Evolutionary conservation across 257 asterid species (phyloP), one percentile per base, ranked within the genome.

Genomic region (Ocimum tenuiflorum): DNA sequence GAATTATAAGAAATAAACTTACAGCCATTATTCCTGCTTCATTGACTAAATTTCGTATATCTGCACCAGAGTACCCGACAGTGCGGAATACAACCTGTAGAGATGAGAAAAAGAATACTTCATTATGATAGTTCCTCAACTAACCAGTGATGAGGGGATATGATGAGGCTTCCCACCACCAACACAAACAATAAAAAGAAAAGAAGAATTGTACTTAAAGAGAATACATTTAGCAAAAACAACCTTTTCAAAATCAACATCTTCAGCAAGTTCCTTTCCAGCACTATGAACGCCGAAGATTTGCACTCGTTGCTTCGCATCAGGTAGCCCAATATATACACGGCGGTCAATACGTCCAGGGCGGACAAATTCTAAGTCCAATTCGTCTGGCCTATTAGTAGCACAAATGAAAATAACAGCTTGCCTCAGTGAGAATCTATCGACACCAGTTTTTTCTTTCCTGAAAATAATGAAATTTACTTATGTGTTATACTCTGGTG

Each of bases 21-120:
- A 92, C 99, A 72, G 99, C 69, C 99, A 92, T 92, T 48, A 92
- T 89, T 75, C 89, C 95, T 53, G 99, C 96, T 85, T 92, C 97
- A 73, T 92, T 92, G 70, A 92, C 91, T 71, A 92, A 81, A 77
- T 92, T 89, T 69, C 96, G 82, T 76, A 92, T 87, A 77, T 89
- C 99, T 56, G 99, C 97, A 55, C 99, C 99, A 49, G 99, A 92
- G 82, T 87, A 92, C 61, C 99, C 97, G 46, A 86, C 97, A 51
- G 99, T 92, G 74, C 99, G 97, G 69, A 92, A 92, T 63, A 89
- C 99, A 22, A 92, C 94, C 99, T 92, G 95, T 47, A 68, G 58
- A 75, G 67, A 66, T 60, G 69, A 64, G 66, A 71, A 66, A 71
- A 69, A 60, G 15, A 45, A 58, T 24, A 64, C 9, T 29, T 60